Percentiles rank a stretch among this genome's conserved stretches.
These are phyloP conservation scores for Prunus fruticosa DNA, from an alignment of 306 rosid species.

Conservation along the genomic window DNA sequence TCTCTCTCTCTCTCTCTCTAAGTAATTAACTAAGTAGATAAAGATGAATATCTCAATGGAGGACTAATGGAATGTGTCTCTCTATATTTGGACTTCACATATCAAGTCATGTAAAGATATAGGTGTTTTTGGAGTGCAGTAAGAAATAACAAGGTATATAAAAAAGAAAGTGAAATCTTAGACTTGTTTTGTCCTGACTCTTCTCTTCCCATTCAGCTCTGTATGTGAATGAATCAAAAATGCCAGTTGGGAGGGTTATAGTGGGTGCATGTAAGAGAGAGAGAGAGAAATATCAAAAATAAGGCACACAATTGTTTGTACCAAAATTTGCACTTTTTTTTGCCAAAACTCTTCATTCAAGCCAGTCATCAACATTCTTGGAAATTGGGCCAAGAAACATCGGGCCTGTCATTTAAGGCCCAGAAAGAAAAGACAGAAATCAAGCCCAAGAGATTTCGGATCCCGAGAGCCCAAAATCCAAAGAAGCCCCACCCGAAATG, in stretches of 20 bases:
- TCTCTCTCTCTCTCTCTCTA: background rate
- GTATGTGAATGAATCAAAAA: no score
- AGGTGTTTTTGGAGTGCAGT: constrained; percentile 18
- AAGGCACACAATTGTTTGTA: constrained; percentile 31
- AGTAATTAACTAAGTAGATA: no score
- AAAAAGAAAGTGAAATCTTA: constrained; percentile 42
- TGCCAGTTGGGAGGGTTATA: constrained; percentile 51
- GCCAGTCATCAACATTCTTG: no score
- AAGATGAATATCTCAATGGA: background rate
- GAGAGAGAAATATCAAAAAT: constrained; percentile 1
- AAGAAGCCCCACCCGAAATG: no score
- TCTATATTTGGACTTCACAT: constrained; percentile 19
- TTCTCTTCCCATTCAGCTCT: constrained; percentile 24
- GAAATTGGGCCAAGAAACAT: no score
- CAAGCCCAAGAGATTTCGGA: no score
- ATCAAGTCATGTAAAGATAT: constrained; percentile 29
- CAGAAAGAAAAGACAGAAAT: no score
- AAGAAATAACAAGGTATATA: constrained; percentile 13
- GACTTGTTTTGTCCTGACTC: constrained; percentile 58
- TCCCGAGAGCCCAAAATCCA: no score
- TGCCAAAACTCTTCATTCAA: no score
- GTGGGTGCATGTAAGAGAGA: constrained; percentile 45
- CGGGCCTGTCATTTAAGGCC: no score
- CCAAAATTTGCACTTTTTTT: no score
- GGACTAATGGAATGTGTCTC: constrained; percentile 14